phyloP scores from a whole-genome alignment of 108 stramenopile genomes.

The Skeletonema tropicum region DNA sequence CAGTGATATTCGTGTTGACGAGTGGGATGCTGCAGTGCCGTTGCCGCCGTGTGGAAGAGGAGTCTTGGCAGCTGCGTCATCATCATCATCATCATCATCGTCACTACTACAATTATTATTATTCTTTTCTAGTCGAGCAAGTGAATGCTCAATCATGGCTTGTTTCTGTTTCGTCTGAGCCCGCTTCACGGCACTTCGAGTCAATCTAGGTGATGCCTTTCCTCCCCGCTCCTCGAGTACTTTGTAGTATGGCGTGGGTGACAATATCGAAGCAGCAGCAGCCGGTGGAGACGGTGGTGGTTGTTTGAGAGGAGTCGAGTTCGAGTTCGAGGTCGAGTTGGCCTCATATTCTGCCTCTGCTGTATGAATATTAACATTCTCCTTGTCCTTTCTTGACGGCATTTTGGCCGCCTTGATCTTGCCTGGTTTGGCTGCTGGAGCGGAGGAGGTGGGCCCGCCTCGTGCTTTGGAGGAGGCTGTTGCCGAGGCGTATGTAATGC shows the following conservation, averaged over 20 bases:
- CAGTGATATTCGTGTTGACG: background rate
- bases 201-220: constrained; percentile 51
- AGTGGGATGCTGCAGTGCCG: background rate
- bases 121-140: constrained; percentile 5
- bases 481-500: background rate
- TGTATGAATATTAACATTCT: too few species aligned
- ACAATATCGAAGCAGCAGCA: background rate
- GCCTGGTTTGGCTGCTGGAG: background rate
- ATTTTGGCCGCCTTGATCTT: too few species aligned
- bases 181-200: constrained; percentile 56
- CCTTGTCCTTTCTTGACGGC: too few species aligned
- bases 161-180: background rate
- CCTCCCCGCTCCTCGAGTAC: constrained; percentile 54
- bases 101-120: too few species aligned
- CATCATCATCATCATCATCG: background rate
- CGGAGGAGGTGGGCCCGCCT: background rate
- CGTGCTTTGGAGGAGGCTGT: constrained; percentile 9
- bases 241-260: constrained; percentile 78
- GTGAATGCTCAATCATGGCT: constrained; percentile 14
- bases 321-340: too few species aligned
- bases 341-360: background rate
- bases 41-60: background rate
- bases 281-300: background rate
- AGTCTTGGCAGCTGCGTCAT: background rate
- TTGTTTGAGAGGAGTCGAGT: background rate